Evolutionary conservation across 2,329 filamentous ascomycete species (phyloP).

Genomic region (Penicillium sp.): DNA sequence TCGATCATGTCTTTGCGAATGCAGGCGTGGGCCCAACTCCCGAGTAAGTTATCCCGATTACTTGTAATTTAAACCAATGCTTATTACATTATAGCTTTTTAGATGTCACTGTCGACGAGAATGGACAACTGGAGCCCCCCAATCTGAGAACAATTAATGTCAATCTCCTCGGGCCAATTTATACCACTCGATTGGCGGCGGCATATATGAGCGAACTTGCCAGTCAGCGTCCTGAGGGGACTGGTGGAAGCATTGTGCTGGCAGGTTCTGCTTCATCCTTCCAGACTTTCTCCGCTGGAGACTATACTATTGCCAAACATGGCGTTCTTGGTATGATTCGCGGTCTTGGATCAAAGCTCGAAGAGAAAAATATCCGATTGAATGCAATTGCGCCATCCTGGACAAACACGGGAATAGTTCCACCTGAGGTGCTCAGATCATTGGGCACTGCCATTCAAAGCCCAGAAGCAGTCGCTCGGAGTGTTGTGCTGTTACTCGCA

Average conservation of each 20-base stretch:
- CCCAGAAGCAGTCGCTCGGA: slow-evolving; percentile 53
- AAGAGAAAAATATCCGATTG: slow-evolving; percentile 54
- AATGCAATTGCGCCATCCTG: slow-evolving; percentile 62
- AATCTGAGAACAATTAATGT: slow-evolving; percentile 51
- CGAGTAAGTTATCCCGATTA: slow-evolving; percentile 22
- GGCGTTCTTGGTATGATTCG: slow-evolving; percentile 60
- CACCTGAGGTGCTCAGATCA: slow-evolving; percentile 31
- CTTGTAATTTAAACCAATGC: no score
- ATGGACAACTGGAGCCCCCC: slow-evolving; percentile 56
- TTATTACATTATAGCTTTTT: slow-evolving; percentile 41
- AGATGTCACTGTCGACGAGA: slow-evolving; percentile 52
- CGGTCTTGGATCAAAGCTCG: slow-evolving; percentile 48
- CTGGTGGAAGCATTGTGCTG: slow-evolving; percentile 54
- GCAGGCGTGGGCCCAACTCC: slow-evolving; percentile 57
- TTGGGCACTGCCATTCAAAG: slow-evolving; percentile 44
- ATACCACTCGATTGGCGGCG: slow-evolving; percentile 55
- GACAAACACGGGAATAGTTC: slow-evolving; percentile 57
- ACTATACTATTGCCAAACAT: slow-evolving; percentile 61
- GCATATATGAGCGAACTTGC: slow-evolving; percentile 54
- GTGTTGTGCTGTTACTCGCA: slow-evolving; percentile 55
- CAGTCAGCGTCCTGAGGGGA: slow-evolving; percentile 42
- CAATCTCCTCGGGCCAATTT: slow-evolving; percentile 55
- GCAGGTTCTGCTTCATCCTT: slow-evolving; percentile 57
- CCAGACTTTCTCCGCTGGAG: slow-evolving; percentile 55
- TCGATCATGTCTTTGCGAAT: slow-evolving; percentile 59